Base-by-base conservation (phyloP, 1,284 basidiomycete species). In the Dichomitus squalens region DNA sequence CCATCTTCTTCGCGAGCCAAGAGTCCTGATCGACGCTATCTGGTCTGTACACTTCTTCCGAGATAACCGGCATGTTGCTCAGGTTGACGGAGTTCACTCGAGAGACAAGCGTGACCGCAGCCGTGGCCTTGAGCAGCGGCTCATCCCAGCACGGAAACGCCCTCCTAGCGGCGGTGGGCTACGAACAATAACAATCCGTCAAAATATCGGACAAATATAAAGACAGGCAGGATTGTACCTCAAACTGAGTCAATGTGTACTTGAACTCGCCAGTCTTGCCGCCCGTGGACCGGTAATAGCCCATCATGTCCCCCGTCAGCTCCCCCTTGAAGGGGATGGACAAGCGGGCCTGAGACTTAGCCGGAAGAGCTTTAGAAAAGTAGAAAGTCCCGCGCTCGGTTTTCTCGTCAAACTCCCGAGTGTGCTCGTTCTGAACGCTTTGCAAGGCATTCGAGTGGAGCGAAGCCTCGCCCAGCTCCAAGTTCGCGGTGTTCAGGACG, bases 121-220 rank as follows among this genome's bases (percentile, higher is more conserved):
- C 97, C 2, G 88, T 95, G 6, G 95, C 91, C 74, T 98, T 98
- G 68, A 97, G 81, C 21, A 87, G 81, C 23, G 96, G 96, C 72
- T 98, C 95, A 72, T 98, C 96, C 92, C 93, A 98, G 73, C 85
- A 90, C 27, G 93, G 93, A 73, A 94, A 92, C 9, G 89, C 88
- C 51, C 85, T 80, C 57, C 95, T 81, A 4, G 95, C 95, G 57
- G 88, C 86, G 25, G 94, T 97, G 18, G 96, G 88, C 87, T 98
- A 18, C n/a, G 2, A 11, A 33, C 53, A 38, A n/a, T n/a, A 29
- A 39, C 7, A 39, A 29, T n/a, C 23, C 18, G 21, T 33, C 12
- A 21, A n/a, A 18, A 1, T 16, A 7, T 21, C n/a, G 21, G 1
- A n/a, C 9, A n/a, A 18, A 20, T 31, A 40, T 33, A 29, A 4